phyloP scores from a whole-genome alignment of 2,329 filamentous ascomycete genomes.

The Elsinoe necatrix region DNA sequence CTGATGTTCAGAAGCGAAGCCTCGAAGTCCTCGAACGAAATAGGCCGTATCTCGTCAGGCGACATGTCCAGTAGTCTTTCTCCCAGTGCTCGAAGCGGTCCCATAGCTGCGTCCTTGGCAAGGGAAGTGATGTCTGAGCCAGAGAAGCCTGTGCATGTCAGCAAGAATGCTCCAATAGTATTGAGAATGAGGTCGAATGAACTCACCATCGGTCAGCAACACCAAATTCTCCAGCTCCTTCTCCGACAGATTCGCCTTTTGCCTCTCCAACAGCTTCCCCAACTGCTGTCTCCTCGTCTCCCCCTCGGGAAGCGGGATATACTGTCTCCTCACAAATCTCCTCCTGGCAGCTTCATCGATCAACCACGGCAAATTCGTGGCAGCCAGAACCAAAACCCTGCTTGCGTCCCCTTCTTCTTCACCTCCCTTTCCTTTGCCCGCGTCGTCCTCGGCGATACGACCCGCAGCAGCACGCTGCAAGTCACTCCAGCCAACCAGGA shows the following conservation, averaged over 20 bases:
- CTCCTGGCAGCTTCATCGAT: slow-evolving; percentile 92
- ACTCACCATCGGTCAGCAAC: slow-evolving; percentile 70
- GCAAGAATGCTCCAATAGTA: too few species aligned
- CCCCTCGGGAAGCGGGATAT: slow-evolving; percentile 86
- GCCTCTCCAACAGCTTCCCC: slow-evolving; percentile 69
- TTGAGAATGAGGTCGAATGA: background rate
- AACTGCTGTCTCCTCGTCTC: slow-evolving; percentile 74
- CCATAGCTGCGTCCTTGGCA: slow-evolving; percentile 97
- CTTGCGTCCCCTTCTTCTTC: slow-evolving; percentile 71
- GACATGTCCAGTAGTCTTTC: slow-evolving; percentile 84
- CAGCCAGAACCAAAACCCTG: slow-evolving; percentile 83
- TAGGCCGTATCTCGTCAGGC: slow-evolving; percentile 88
- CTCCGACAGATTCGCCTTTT: slow-evolving; percentile 70
- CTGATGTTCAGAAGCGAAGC: slow-evolving; percentile 76
- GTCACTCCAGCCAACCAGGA: slow-evolving; percentile 95
- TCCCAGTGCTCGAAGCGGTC: slow-evolving; percentile 78
- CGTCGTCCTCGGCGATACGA: slow-evolving; percentile 52
- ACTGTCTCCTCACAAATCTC: slow-evolving; percentile 85
- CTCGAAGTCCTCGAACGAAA: slow-evolving; percentile 73
- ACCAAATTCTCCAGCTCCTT: slow-evolving; percentile 67
- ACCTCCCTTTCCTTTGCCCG: slow-evolving; percentile 38
- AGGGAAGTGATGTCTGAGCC: slow-evolving; percentile 94
- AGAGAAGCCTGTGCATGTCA: slow-evolving; percentile 64
- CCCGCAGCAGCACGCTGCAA: slow-evolving; percentile 86
- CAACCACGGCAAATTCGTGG: slow-evolving; percentile 94